Conservation (phyloP, 2,329 filamentous ascomycete species). For the Verticillium albo-atrum region DNA sequence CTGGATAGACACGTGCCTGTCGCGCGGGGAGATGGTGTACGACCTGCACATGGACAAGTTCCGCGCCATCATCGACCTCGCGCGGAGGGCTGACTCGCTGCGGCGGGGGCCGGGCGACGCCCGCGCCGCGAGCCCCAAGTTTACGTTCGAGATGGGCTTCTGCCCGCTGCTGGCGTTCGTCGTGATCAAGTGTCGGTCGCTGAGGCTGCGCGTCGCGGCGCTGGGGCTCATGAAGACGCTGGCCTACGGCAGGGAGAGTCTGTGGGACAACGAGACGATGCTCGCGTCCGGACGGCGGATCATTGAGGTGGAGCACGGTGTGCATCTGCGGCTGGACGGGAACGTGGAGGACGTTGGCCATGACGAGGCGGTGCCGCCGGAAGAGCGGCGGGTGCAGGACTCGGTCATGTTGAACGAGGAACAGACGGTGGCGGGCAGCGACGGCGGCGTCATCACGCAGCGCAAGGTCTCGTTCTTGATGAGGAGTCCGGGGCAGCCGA, state of each 20-base stretch:
- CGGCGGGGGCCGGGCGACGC: neutral
- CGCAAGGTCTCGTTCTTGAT: slow-evolving; percentile 5
- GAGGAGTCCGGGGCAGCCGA: slow-evolving; percentile 1
- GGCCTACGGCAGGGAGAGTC: slow-evolving; percentile 24
- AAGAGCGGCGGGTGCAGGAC: slow-evolving; percentile 20
- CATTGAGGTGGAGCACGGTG: slow-evolving; percentile 33
- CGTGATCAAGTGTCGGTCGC: slow-evolving; percentile 31
- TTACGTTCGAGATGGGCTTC: slow-evolving; percentile 37
- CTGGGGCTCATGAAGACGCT: slow-evolving; percentile 25
- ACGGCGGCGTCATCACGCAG: neutral
- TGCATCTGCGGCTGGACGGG: slow-evolving; percentile 18
- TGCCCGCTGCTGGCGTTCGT: slow-evolving; percentile 31
- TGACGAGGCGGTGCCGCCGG: slow-evolving; percentile 17
- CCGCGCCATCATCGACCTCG: slow-evolving; percentile 21
- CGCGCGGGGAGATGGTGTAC: slow-evolving; percentile 25
- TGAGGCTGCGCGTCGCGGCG: slow-evolving; percentile 27
- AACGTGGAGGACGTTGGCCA: slow-evolving; percentile 11
- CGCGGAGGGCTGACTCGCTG: slow-evolving; percentile 10
- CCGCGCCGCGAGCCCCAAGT: slow-evolving; percentile 17
- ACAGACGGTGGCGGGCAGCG: neutral
- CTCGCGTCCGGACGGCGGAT: slow-evolving; percentile 24
- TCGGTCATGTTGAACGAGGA: slow-evolving; percentile 5
- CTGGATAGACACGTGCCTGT: slow-evolving; percentile 26
- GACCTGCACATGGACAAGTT: slow-evolving; percentile 26
- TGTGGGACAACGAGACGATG: slow-evolving; percentile 30